These are phyloP conservation scores for Monosporascus sp. DNA, from an alignment of 2,329 filamentous ascomycete genomes.

Conservation along the genomic window DNA sequence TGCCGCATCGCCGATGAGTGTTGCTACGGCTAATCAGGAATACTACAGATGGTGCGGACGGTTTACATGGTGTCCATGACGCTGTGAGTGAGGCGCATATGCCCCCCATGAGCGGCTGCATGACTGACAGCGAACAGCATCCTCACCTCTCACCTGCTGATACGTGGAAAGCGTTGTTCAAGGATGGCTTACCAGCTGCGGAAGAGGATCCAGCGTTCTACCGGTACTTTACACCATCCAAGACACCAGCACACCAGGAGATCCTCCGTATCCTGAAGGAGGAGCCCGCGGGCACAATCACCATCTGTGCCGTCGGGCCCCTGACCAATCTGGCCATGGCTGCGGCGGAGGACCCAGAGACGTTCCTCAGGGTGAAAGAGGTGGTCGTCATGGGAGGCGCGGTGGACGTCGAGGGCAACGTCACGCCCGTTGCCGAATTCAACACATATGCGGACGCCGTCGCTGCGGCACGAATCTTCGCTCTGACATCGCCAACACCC, in stretches of 20 bases:
- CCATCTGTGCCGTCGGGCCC: constrained; percentile 85
- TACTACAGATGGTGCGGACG: constrained; percentile 63
- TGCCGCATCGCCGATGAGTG: background rate
- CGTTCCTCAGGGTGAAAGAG: constrained; percentile 84
- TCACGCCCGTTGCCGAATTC: constrained; percentile 84
- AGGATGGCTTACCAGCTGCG: constrained; percentile 27
- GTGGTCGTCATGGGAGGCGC: constrained; percentile 94
- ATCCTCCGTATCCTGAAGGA: constrained; percentile 82
- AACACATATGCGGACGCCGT: constrained; percentile 88
- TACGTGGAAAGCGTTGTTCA: constrained; percentile 67
- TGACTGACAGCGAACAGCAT: constrained; percentile 39
- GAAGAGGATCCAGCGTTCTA: constrained; percentile 41
- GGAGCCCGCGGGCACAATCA: constrained; percentile 77
- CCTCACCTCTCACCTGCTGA: constrained; percentile 71
- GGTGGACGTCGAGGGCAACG: constrained; percentile 74
- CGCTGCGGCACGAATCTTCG: constrained; percentile 70
- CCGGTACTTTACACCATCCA: constrained; percentile 70
- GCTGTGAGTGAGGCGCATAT: constrained; percentile 32
- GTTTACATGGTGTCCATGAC: constrained; percentile 69
- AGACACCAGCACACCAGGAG: constrained; percentile 69
- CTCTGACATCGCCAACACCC: constrained; percentile 69
- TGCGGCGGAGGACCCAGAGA: constrained; percentile 80
- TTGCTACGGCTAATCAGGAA: constrained; percentile 4
- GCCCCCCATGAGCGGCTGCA: background rate
- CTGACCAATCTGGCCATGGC: constrained; percentile 91